Conservation (phyloP, 371 early-diverging fungal genomes). For the Dipsacomyces acuminosporus region DNA sequence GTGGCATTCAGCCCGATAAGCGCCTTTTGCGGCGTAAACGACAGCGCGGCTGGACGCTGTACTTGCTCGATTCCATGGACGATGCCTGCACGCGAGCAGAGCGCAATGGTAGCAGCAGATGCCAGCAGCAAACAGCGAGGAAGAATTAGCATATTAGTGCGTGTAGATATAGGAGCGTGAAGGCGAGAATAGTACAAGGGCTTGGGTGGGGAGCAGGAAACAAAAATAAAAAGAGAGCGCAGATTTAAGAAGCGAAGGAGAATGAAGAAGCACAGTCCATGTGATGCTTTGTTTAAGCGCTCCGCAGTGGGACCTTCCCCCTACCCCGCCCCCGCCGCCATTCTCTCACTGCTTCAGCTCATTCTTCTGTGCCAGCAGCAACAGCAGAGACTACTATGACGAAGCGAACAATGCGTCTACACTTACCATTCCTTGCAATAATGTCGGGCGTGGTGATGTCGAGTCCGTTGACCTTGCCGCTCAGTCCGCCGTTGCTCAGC, state of each 20-base stretch:
- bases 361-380: too few relatives aligned
- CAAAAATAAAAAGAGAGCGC: background rate
- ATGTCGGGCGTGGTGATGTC: conserved; percentile 18
- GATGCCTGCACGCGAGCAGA: conserved; percentile 19
- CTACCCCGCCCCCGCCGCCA: too few relatives aligned
- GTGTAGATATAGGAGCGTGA: background rate
- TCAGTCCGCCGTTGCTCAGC: conserved; percentile 1
- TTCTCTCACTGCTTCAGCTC: too few relatives aligned
- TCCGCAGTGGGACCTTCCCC: too few relatives aligned
- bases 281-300: too few relatives aligned
- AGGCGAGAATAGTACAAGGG: background rate
- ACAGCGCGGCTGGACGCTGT: conserved; percentile 19
- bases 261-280: too few relatives aligned
- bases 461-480: conserved; percentile 22
- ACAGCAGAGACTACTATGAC: too few relatives aligned
- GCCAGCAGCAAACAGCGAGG: conserved; percentile 1
- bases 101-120: conserved; percentile 4
- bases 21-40: conserved; percentile 42
- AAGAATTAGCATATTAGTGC: background rate
- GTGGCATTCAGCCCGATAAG: conserved; percentile 50
- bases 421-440: conserved; percentile 39
- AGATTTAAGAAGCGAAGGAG: too few relatives aligned
- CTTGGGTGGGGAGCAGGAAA: conserved; percentile 1
- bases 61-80: conserved; percentile 29
- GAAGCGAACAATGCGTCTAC: background rate